Evolutionary conservation across 2,329 filamentous ascomycete genomes (phyloP), one percentile per base, ranked within the genome.

Genomic region (Stagonosporopsis vannaccii): DNA sequence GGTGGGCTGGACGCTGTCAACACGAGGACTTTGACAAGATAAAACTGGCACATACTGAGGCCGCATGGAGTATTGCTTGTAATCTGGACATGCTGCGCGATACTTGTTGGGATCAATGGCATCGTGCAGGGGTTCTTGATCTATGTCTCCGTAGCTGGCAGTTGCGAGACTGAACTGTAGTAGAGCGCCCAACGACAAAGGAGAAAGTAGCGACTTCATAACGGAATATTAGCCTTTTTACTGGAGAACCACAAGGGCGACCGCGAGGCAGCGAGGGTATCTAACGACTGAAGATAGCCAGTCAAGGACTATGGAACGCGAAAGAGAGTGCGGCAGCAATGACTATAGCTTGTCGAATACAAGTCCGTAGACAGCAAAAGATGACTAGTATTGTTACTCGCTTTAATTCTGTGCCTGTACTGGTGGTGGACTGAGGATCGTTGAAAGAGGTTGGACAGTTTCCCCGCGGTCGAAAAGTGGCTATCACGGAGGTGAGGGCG

Each of bases 81-180:
- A 91, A 70, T 90, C 86, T 2, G 88, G 88, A 74, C 88, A 91
- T 39, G 83, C 85, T 57, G 71, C 68, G 56, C 64, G 68, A 58
- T 75, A 76, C 49, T 72, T 75, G 23, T 64, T 63, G 15, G 69
- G 71, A 42, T 76, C 72, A 42, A 76, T 66, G 3, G 59, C 60
- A 11, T 52, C 56, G 44, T 47, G 62, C 23, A 76, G 33, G 25
- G 70, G 72, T 39, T 76, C 72, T 60, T 75, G 73, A 3, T 61
- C 40, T n/a, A 43, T 58, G 23, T 56, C 65, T 2, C 41, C 46
- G 19, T 57, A 52, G 25, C 56, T 44, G 22, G 61, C 33, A 35
- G 60, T 62, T 22, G 57, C 62, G 6, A 42, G 46, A 12, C 55
- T 55, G 8, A 52, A 17, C 33, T 50, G 28, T 3, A 68, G 43